phyloP scores from a whole-genome alignment of 2,329 filamentous ascomycete species.

The Pestalotiopsis sp. region DNA sequence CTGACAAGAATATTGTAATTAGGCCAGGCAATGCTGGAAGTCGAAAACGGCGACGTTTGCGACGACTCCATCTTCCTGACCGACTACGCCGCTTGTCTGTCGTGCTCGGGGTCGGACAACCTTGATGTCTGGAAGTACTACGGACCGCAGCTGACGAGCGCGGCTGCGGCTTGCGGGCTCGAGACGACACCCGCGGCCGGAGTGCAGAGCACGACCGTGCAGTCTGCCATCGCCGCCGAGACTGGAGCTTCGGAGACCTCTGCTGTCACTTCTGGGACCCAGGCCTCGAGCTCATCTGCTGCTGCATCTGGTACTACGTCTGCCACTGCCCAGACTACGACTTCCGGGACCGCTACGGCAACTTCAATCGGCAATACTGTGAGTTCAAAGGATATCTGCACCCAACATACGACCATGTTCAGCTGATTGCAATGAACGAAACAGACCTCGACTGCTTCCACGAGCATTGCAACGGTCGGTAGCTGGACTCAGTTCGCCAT shows the following conservation, averaged over 20 bases:
- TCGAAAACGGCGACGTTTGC: conserved; percentile 37
- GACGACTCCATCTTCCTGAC: conserved; percentile 39
- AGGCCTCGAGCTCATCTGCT: background rate
- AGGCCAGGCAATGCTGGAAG: conserved; percentile 38
- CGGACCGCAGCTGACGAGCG: conserved; percentile 34
- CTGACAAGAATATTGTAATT: background rate
- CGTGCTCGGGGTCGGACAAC: conserved; percentile 40
- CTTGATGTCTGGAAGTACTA: conserved; percentile 48
- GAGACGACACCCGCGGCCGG: background rate
- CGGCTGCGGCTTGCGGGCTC: conserved; percentile 23
- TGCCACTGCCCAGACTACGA: background rate
- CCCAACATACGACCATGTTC: background rate
- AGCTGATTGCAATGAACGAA: background rate
- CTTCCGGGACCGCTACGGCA: background rate
- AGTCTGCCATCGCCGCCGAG: conserved; percentile 1
- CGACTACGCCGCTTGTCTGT: conserved; percentile 45
- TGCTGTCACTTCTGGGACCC: background rate
- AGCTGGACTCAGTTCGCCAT: background rate
- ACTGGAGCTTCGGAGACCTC: background rate
- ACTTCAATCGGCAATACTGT: background rate
- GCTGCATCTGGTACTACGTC: background rate
- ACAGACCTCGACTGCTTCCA: background rate
- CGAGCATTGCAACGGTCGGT: background rate
- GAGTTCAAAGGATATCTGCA: background rate
- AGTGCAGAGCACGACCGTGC: background rate